Evolutionary conservation across 257 asterid genomes (phyloP).

Genomic region (Ballota nigra): DNA sequence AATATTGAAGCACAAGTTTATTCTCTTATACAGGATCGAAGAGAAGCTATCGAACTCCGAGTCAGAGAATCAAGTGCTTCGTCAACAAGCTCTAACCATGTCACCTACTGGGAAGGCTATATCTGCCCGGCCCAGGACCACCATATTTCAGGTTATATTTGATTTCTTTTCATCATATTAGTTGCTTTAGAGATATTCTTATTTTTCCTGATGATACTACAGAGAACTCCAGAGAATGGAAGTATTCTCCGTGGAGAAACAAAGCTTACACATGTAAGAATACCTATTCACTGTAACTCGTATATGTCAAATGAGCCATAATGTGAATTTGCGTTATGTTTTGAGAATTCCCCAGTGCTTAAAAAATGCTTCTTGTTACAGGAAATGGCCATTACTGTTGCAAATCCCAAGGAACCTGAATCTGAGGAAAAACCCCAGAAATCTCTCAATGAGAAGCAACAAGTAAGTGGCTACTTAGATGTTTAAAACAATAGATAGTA

Average conservation of each 20-base stretch:
- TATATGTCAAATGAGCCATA: not conserved
- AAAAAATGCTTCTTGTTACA: slow-evolving; percentile 33
- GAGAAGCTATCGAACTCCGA: slow-evolving; percentile 93
- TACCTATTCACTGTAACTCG: not conserved
- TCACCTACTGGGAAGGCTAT: slow-evolving; percentile 91
- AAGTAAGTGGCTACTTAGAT: slow-evolving; percentile 41
- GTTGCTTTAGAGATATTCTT: slow-evolving; percentile 24
- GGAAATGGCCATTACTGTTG: slow-evolving; percentile 54
- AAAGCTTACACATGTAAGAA: slow-evolving; percentile 55
- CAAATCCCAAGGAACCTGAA: slow-evolving; percentile 72
- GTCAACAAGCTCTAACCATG: slow-evolving; percentile 95
- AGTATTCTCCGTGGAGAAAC: slow-evolving; percentile 60
- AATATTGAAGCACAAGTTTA: slow-evolving; percentile 7
- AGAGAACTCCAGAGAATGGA: slow-evolving; percentile 87
- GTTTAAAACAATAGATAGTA: not conserved
- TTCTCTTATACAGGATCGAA: slow-evolving; percentile 66
- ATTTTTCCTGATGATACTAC: slow-evolving; percentile 31
- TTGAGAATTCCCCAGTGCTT: slow-evolving; percentile 15
- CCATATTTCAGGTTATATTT: slow-evolving; percentile 63
- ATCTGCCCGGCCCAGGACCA: slow-evolving; percentile 71
- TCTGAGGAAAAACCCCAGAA: slow-evolving; percentile 93
- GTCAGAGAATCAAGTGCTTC: slow-evolving; percentile 97
- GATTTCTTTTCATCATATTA: slow-evolving; percentile 17
- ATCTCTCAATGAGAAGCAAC: slow-evolving; percentile 89
- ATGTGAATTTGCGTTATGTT: slow-evolving; percentile 5